Conservation (phyloP, 345 rosid genomes). For the Isatis tinctoria region DNA sequence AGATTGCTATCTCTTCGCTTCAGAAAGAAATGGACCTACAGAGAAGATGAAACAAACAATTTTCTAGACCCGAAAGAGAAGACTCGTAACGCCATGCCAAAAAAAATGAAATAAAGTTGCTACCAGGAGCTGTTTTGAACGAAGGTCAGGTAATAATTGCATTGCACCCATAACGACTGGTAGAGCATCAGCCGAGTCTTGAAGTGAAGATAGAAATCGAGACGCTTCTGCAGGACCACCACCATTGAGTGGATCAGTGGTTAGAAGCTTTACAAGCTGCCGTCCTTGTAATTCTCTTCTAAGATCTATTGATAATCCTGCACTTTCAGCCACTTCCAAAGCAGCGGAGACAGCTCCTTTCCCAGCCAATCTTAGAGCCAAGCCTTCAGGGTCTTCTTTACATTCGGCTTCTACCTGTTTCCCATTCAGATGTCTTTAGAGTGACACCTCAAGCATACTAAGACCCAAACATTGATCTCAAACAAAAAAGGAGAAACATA, state of each 20-base stretch:
- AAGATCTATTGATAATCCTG: slow-evolving; percentile 76
- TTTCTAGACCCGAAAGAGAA: not conserved
- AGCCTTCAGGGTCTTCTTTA: slow-evolving; percentile 91
- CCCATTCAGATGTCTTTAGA: not conserved
- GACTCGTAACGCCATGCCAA: not conserved
- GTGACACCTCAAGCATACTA: not conserved
- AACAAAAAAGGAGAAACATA: slow-evolving; percentile 25
- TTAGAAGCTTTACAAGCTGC: slow-evolving; percentile 96
- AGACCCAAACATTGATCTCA: slow-evolving; percentile 15
- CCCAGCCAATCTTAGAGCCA: slow-evolving; percentile 94
- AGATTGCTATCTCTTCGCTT: slow-evolving; percentile 87
- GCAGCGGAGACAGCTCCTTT: slow-evolving; percentile 99
- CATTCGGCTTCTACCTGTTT: slow-evolving; percentile 83
- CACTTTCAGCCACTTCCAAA: slow-evolving; percentile 94
- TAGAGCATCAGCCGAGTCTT: slow-evolving; percentile 88
- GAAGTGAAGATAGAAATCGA: slow-evolving; percentile 83
- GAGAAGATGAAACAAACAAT: slow-evolving; percentile 30
- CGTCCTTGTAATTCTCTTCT: slow-evolving; percentile 94
- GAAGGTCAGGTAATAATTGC: slow-evolving; percentile 91
- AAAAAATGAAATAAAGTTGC: slow-evolving; percentile 11
- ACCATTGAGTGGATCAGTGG: slow-evolving; percentile 93
- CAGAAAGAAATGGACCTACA: slow-evolving; percentile 92
- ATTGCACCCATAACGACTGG: slow-evolving; percentile 98
- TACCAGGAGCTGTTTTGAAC: slow-evolving; percentile 97
- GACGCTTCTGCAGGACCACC: slow-evolving; percentile 99